Base-by-base conservation (phyloP, 2,329 filamentous ascomycete genomes). In the Pestalotiopsis sp. region DNA sequence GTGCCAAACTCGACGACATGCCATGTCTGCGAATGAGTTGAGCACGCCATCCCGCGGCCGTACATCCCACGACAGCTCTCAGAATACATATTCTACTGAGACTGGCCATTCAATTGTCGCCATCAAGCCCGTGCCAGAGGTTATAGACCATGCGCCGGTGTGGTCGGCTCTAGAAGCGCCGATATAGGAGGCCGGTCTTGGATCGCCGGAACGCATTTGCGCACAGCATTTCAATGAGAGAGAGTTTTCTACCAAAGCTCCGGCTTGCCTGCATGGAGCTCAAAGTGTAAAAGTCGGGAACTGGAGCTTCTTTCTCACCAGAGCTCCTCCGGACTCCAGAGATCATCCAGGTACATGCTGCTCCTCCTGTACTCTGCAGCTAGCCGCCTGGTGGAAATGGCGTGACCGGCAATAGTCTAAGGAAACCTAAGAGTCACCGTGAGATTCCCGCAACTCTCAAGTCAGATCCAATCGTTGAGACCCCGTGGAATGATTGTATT, bases 1-100 rank as follows among this genome's bases (percentile, higher is more conserved):
- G n/a, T 31, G 59, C 31, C 59, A 62, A 62, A 62, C 17, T 62
- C 59, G 20, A 62, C 59, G 59, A 62, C 27, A 39, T n/a, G 27
- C 59, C 25, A 62, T 17, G 31, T 62, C n/a, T 27, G 17, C 39
- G n/a, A 64, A 38, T 36, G 12, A 9, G 27, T 11, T 64, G 38
- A 31, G 61, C 41, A 64, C 61, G 41, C 38, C 61, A 64, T 23
- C 38, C 38, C 17, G 14, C n/a, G 9, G 9, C 2, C 45, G 14
- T 23, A 36, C 57, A 62, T 38, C 27, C 31, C 59, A 23, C 20
- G 39, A 64, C 57, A 36, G 17, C 14, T 59, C 11, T 23, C n/a
- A 59, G 27, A 31, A 11, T 14, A 27, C n/a, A 31, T 11, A 55
- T 20, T 17, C 49, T 27, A 11, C 14, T 14, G 17, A 59, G 2